Percentiles rank a stretch among this genome's conserved stretches.
Conservation (phyloP, 257 asterid species). For the Plantago elongata region DNA sequence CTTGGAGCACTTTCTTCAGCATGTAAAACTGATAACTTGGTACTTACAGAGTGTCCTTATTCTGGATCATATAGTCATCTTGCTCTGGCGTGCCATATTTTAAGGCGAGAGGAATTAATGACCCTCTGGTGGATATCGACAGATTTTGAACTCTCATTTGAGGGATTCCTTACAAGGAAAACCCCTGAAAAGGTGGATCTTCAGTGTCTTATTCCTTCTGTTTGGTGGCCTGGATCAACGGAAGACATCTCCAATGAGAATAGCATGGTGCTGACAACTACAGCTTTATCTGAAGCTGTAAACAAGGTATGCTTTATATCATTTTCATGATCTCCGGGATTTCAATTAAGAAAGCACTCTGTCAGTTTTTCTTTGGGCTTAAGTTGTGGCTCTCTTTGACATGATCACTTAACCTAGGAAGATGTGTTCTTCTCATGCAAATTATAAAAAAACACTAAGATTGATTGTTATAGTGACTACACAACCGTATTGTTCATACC, state of each 20-base stretch:
- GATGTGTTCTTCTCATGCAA: not conserved
- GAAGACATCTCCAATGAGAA: conserved; percentile 73
- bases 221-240: conserved; percentile 93
- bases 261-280: conserved; percentile 80
- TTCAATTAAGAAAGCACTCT: conserved; percentile 1
- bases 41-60: conserved; percentile 80
- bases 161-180: conserved; percentile 82
- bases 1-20: conserved; percentile 70
- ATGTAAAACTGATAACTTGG: conserved; percentile 69
- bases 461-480: not conserved
- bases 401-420: not conserved
- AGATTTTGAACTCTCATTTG: conserved; percentile 71
- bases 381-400: conserved; percentile 7
- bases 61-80: conserved; percentile 88
- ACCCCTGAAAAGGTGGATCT: conserved; percentile 85
- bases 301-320: conserved; percentile 49
- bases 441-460: not conserved
- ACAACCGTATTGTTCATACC: not conserved
- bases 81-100: conserved; percentile 76
- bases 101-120: conserved; percentile 82
- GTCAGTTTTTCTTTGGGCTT: conserved; percentile 1
- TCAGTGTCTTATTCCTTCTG: conserved; percentile 81
- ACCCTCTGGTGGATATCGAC: conserved; percentile 78
- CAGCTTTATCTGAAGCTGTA: conserved; percentile 82
- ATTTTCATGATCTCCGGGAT: conserved; percentile 7